A percentile compares a stretch with the other conserved stretches of the same genome.
phyloP scores from a whole-genome alignment of 2,329 filamentous ascomycete species.

The Diaporthe sp. region DNA sequence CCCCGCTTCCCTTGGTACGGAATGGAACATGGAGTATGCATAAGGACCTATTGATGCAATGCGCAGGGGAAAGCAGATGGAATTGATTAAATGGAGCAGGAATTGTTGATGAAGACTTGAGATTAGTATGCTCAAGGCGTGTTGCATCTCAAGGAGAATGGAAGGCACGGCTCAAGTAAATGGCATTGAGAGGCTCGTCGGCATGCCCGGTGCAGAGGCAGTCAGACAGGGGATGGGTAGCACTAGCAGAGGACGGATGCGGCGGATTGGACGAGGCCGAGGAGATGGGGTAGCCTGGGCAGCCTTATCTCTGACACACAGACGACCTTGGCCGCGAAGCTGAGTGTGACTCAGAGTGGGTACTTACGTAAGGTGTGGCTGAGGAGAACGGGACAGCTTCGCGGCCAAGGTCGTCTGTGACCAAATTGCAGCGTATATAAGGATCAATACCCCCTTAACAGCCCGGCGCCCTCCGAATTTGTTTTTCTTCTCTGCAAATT shows the following conservation, averaged over 20 bases:
- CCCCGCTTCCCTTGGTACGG: too few relatives aligned
- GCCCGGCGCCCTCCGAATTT: too few relatives aligned
- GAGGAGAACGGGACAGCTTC: neutral
- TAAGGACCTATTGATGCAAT: neutral
- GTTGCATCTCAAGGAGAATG: neutral
- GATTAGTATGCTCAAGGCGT: neutral
- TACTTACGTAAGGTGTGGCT: neutral
- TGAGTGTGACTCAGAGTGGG: neutral
- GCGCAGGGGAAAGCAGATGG: neutral
- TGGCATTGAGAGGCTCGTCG: neutral
- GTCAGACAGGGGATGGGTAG: neutral
- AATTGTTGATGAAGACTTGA: neutral
- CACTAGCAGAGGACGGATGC: neutral
- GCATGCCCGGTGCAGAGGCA: neutral
- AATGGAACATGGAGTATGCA: too few relatives aligned
- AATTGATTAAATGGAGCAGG: neutral
- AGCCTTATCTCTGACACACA: too few relatives aligned
- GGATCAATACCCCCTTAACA: too few relatives aligned
- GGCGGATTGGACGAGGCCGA: slow-evolving; percentile 6
- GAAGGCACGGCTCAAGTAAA: neutral
- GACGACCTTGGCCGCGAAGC: neutral
- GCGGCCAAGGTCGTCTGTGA: too few relatives aligned
- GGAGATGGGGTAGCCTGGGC: neutral
- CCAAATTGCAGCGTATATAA: too few relatives aligned
- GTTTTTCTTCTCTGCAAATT: too few relatives aligned